Conservation (phyloP, 352 stramenopile genomes). For the Phytophthora sojae region DNA sequence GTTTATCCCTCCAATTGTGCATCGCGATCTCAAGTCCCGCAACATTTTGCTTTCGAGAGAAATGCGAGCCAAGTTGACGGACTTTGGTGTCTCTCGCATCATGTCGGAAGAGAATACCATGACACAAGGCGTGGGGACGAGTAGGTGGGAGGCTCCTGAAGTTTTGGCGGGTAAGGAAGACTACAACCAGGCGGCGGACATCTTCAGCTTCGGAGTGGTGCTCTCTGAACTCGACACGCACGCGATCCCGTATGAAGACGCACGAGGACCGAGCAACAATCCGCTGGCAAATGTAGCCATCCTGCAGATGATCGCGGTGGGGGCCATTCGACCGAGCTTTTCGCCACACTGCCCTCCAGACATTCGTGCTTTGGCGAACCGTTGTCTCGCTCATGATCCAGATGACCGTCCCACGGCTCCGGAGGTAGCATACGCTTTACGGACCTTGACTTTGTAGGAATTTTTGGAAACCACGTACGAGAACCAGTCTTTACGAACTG, state of each 20-base stretch:
- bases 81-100: slow-evolving; percentile 38
- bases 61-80: slow-evolving; percentile 38
- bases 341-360: slow-evolving; percentile 9
- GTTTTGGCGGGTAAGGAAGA: slow-evolving; percentile 22
- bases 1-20: slow-evolving; percentile 31
- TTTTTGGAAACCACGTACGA: no score
- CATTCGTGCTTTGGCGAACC: slow-evolving; percentile 41
- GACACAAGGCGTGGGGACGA: slow-evolving; percentile 38
- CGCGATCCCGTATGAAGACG: slow-evolving; percentile 47
- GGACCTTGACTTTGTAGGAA: slow-evolving; percentile 22
- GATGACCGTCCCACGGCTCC: slow-evolving; percentile 44
- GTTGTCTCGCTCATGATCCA: slow-evolving; percentile 45
- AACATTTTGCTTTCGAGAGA: slow-evolving; percentile 36
- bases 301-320: slow-evolving; percentile 51
- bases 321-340: slow-evolving; percentile 26
- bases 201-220: slow-evolving; percentile 51
- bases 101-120: slow-evolving; percentile 35
- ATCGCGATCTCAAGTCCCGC: slow-evolving; percentile 31
- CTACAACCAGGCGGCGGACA: slow-evolving; percentile 34
- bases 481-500: no score
- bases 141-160: slow-evolving; percentile 38
- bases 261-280: slow-evolving; percentile 29
- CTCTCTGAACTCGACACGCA: slow-evolving; percentile 45
- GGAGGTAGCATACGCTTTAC: slow-evolving; percentile 50
- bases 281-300: slow-evolving; percentile 43